These are phyloP conservation scores for Dichomitus squalens DNA, from an alignment of 1,284 basidiomycete species.

Conservation along the genomic window DNA sequence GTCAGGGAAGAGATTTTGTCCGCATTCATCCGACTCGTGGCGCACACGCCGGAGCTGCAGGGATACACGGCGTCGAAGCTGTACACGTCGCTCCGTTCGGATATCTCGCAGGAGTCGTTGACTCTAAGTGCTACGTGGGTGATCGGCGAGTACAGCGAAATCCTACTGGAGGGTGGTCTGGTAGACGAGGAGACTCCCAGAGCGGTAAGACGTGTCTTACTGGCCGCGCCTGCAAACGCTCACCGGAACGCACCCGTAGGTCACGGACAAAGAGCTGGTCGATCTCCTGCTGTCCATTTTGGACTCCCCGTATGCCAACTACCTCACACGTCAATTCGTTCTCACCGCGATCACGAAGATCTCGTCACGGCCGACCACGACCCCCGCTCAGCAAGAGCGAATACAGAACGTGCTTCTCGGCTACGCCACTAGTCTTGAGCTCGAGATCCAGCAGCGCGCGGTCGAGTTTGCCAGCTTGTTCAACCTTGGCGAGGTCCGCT, in stretches of 20 bases:
- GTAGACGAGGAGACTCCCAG: conserved; percentile 86
- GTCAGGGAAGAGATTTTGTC: conserved; percentile 97
- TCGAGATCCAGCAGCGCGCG: conserved; percentile 95
- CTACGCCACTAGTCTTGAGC: conserved; percentile 85
- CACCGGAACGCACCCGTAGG: conserved; percentile 40
- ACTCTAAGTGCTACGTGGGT: conserved; percentile 95
- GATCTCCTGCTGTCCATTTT: conserved; percentile 88
- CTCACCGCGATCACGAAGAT: conserved; percentile 92
- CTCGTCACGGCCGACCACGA: conserved; percentile 73
- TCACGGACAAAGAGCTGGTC: conserved; percentile 81
- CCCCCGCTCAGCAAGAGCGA: conserved; percentile 71
- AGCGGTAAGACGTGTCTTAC: conserved; percentile 45
- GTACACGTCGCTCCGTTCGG: conserved; percentile 84
- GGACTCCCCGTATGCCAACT: conserved; percentile 94
- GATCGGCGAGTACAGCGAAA: conserved; percentile 95
- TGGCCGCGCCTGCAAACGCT: neutral
- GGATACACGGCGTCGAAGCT: conserved; percentile 94
- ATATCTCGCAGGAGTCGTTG: conserved; percentile 96
- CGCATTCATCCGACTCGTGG: conserved; percentile 93
- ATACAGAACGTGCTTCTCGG: conserved; percentile 76
- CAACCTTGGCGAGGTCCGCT: conserved; percentile 70
- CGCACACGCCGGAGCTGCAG: conserved; percentile 97
- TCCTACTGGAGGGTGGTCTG: conserved; percentile 87
- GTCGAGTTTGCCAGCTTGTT: conserved; percentile 94
- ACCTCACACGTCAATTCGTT: conserved; percentile 90